Base-by-base conservation (phyloP, 305 asterid genomes). In the Rubia occidens region DNA sequence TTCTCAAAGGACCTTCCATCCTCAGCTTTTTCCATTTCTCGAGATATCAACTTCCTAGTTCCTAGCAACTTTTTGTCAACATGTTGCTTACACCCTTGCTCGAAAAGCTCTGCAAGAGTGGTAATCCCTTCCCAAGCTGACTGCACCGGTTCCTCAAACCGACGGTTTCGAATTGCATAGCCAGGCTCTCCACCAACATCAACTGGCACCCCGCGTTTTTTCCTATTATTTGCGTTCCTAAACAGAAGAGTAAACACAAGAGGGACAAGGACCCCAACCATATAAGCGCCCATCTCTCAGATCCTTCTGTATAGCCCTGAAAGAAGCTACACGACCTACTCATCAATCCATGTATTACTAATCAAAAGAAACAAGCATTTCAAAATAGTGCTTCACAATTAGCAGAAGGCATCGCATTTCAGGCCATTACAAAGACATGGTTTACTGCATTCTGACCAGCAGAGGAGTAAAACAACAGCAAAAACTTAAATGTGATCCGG, bases 1-100 rank as follows among this genome's bases (percentile, higher is more conserved):
- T 91, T 95, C 88, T 91, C 99, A 65, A 95, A 95, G 26, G 96
- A 86, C 84, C 82, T 91, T 51, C 97, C 99, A 80, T 82, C 87
- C 69, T 63, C 71, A 35, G 93, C 75, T 66, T 60, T 64, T 75
- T 86, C 97, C 77, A 83, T 64, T 78, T 89, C 96, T 71, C 86
- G 84, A 26, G 96, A 79, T 69, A 95, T 81, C 45, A 95, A 64
- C 76, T 80, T 81, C 66, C 99, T 84, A 69, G 95, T 95, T 71
- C 99, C 99, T 11, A 95, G 79, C 70, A 89, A 79, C 65, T 73
- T 86, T 81, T 77, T 78, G 76, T 78, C 69, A 60, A 82, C 70
- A 72, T 80, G 71, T 74, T 85, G 82, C 71, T 78, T 78, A 83
- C 97, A 88, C 40, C 96, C 82, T 55, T 81, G 81, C 87, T 95